A percentile compares a stretch with the other conserved stretches of the same genome.
phyloP scores from a whole-genome alignment of 768 basidiomycete species.

The Leccinum obscurum region DNA sequence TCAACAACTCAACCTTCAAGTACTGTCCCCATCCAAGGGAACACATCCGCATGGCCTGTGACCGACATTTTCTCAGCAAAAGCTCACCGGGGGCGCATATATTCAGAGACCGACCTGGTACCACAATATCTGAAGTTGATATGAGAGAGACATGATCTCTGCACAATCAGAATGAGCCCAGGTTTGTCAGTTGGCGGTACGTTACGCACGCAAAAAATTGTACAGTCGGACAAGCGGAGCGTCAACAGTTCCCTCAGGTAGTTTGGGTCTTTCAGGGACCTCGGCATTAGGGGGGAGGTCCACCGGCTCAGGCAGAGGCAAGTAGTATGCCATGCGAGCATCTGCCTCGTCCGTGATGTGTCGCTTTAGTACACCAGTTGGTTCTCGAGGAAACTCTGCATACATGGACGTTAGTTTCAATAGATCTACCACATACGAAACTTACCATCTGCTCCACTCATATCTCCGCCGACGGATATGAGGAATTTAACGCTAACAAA shows the following conservation, averaged over 20 bases:
- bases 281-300: constrained; percentile 42
- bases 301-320: constrained; percentile 46
- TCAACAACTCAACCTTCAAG: constrained; percentile 67
- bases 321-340: constrained; percentile 62
- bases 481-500: constrained; percentile 77
- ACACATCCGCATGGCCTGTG: constrained; percentile 69
- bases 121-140: constrained; percentile 88
- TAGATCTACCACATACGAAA: neutral
- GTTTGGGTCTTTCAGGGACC: constrained; percentile 43
- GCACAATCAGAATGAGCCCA: constrained; percentile 1
- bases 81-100: neutral
- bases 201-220: constrained; percentile 82
- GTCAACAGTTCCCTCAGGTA: constrained; percentile 67
- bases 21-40: constrained; percentile 86
- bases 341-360: constrained; percentile 76
- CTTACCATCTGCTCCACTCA: constrained; percentile 69
- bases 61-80: neutral
- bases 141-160: constrained; percentile 92
- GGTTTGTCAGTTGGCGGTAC: neutral
- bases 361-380: constrained; percentile 59
- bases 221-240: constrained; percentile 82
- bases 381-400: constrained; percentile 72
- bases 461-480: constrained; percentile 70
- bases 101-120: constrained; percentile 52
- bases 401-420: constrained; percentile 1